Conservation (phyloP, 2,329 filamentous ascomycete species). For the Ophiostoma ips region DNA sequence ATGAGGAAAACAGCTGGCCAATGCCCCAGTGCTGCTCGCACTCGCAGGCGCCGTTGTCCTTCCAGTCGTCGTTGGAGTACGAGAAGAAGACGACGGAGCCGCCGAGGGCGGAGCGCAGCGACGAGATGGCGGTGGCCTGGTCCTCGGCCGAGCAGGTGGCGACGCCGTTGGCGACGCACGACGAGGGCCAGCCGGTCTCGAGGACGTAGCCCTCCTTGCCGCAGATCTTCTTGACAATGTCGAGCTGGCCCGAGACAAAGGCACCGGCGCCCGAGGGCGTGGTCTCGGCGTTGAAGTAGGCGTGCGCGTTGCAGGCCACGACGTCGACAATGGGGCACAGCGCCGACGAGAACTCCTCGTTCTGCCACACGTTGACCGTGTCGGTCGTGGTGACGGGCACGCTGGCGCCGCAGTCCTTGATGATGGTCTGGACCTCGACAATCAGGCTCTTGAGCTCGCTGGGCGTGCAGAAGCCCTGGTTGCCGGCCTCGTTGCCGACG, state of each 20-base stretch:
- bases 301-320: conserved; percentile 76
- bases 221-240: conserved; percentile 57
- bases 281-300: conserved; percentile 75
- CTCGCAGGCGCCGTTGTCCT: conserved; percentile 50
- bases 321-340: conserved; percentile 68
- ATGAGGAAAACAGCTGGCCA: conserved; percentile 28
- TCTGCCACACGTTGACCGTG: conserved; percentile 64
- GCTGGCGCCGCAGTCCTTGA: conserved; percentile 52
- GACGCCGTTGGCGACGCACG: conserved; percentile 54
- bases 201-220: conserved; percentile 65
- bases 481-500: conserved; percentile 82
- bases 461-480: conserved; percentile 55
- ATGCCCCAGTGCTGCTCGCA: conserved; percentile 78
- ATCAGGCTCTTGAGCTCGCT: conserved; percentile 58
- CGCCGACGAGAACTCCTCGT: conserved; percentile 36
- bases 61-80: conserved; percentile 70
- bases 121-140: conserved; percentile 59
- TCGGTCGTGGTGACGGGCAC: conserved; percentile 75
- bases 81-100: conserved; percentile 68
- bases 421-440: conserved; percentile 45
- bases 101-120: conserved; percentile 54
- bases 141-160: conserved; percentile 53
- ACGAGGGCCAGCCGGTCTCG: conserved; percentile 80
- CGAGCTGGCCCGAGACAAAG: conserved; percentile 65
- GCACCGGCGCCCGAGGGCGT: conserved; percentile 51